Base-by-base conservation (phyloP, 768 basidiomycete genomes). In the Termitomyces sp. region DNA sequence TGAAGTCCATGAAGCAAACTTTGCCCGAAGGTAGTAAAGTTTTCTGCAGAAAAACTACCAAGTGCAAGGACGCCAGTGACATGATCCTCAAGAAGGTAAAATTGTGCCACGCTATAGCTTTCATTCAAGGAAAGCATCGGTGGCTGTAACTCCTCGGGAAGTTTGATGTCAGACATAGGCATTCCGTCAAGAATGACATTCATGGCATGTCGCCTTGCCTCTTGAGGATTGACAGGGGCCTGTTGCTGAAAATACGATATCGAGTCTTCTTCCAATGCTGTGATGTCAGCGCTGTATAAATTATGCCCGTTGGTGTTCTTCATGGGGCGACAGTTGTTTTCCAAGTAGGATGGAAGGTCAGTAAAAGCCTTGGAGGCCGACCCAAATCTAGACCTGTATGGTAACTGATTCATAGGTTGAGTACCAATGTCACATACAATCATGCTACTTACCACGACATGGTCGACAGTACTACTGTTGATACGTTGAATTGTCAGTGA, bases 41-140 rank as follows among this genome's bases (percentile, higher is more conserved):
- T 73, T 38, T 66, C 68, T 1, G 76, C 80, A 3, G 80, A 78
- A 67, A 85, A 85, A 65, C 81, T 83, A 16, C 83, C 82, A 6
- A 85, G 74, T 3, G 81, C 80, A 28, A 85, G 71, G n/a, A 84
- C 79, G 43, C 84, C 83, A 3, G 82, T 85, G 43, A 68, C 72
- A 32, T 72, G 72, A 61, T 83, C 82, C 2, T 74, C 66, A 16
- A 83, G 73, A 67, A 82, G 64, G 64, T 77, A 82, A 63, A 85
- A 85, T 59, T 83, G 79, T 1, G 79, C 79, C 46, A 80, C 80
- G 20, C 77, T 78, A 46, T 75, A 73, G 62, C 81, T 81, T 44
- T 76, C 76, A 45, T 74, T 72, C 9, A 82, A 66, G 3, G 80
- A 69, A 36, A 67, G 61, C 24, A 74, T 56, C 12, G 58, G 45